Evolutionary conservation across 2,329 filamentous ascomycete genomes (phyloP), one percentile per base, ranked within the genome.

Genomic region (Dactylellina haptotyla): DNA sequence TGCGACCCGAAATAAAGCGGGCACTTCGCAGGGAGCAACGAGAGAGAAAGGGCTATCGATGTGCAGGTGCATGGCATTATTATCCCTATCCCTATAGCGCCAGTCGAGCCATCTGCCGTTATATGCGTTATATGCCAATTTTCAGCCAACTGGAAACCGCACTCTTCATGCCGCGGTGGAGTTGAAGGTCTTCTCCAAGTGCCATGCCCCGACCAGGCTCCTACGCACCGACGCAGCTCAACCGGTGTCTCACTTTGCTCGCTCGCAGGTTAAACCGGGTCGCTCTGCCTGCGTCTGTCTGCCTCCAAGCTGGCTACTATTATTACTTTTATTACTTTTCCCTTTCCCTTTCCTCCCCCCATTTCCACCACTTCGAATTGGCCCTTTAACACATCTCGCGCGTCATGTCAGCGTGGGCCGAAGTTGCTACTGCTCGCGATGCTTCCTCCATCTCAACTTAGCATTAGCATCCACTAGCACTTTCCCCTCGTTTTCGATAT

Each of bases 21-120:
- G 51, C 50, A 45, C 50, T 62, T n/a, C n/a, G n/a, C n/a, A n/a
- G n/a, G n/a, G n/a, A n/a, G 30, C 18, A 26, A 32, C 34, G n/a
- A 9, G 23, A 16, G 14, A 3, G 37, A 25, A 39, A n/a, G 14
- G 50, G 58, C 53, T 50, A 59, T 64, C 56, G 50, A 71, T 63
- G 58, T 63, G 50, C 66, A 58, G 16, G 23, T 34, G 5, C 32
- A 34, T n/a, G n/a, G n/a, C n/a, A n/a, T n/a, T n/a, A n/a, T n/a
- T n/a, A n/a, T n/a, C n/a, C n/a, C n/a, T n/a, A n/a, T n/a, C n/a
- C n/a, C n/a, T n/a, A n/a, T n/a, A n/a, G n/a, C n/a, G n/a, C n/a
- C n/a, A n/a, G n/a, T n/a, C n/a, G n/a, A n/a, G n/a, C n/a, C n/a
- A 67, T 67, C 53, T 67, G 63, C 63, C 63, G 63, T 67, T 67